Evolutionary conservation across 345 rosid species (phyloP).

Genomic region (Turnera subulata): DNA sequence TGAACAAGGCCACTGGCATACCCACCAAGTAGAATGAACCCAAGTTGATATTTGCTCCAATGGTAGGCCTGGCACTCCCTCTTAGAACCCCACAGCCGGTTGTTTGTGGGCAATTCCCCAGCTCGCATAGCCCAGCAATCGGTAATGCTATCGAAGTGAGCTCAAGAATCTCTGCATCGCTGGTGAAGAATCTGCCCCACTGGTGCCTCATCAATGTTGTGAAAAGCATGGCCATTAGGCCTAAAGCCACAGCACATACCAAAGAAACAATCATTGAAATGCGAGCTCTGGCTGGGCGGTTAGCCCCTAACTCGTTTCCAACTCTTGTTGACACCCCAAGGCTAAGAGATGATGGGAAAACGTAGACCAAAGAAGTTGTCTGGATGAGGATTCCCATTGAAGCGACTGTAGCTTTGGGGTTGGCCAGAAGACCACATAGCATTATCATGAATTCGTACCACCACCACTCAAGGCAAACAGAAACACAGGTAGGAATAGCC

Average conservation of each 20-base stretch:
- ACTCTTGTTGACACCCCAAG: conserved; percentile 89
- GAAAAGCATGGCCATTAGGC: conserved; percentile 70
- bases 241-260: conserved; percentile 48
- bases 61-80: conserved; percentile 82
- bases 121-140: conserved; percentile 84
- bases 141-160: conserved; percentile 83
- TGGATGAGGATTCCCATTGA: conserved; percentile 97
- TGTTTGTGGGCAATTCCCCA: conserved; percentile 96
- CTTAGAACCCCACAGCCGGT: conserved; percentile 88
- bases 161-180: conserved; percentile 59
- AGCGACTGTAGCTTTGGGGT: conserved; percentile 86
- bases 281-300: conserved; percentile 75
- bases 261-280: conserved; percentile 71
- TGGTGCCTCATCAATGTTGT: conserved; percentile 63
- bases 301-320: conserved; percentile 89
- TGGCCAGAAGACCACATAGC: conserved; percentile 69
- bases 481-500: conserved; percentile 81
- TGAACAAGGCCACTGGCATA: not conserved
- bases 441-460: conserved; percentile 98
- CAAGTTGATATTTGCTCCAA: conserved; percentile 55
- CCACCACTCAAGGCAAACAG: conserved; percentile 99
- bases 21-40: not conserved
- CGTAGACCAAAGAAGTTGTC: conserved; percentile 81
- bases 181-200: conserved; percentile 84
- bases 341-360: conserved; percentile 87